Conservation (phyloP, 1,139 yeast species). For the Candida glucosophila region DNA sequence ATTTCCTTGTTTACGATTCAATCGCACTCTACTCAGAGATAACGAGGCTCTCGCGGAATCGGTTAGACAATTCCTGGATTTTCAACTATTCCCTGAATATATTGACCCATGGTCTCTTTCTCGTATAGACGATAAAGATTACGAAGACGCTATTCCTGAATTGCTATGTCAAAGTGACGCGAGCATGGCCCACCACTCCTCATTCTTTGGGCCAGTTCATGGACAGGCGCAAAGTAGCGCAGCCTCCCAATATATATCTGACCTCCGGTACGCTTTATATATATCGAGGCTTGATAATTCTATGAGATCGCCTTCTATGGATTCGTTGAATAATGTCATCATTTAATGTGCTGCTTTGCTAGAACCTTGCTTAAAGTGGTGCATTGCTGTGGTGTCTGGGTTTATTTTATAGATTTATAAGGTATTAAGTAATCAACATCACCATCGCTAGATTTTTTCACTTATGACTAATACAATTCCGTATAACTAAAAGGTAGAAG, state of each 20-base stretch:
- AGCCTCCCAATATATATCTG: no score
- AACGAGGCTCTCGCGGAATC: constrained; percentile 17
- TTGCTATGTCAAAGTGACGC: no score
- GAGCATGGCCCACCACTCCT: no score
- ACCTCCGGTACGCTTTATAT: constrained; percentile 6
- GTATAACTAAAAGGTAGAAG: constrained; percentile 1
- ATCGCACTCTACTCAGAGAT: constrained; percentile 20
- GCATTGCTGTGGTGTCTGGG: no score
- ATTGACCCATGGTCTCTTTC: constrained; percentile 30
- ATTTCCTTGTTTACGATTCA: constrained; percentile 30
- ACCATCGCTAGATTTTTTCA: constrained; percentile 2
- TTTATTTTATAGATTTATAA: no score
- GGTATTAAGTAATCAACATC: no score
- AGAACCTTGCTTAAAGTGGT: no score
- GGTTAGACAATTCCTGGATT: constrained; percentile 18
- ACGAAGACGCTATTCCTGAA: constrained; percentile 24
- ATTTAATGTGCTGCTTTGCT: no score
- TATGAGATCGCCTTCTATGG: no score
- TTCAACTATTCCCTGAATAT: constrained; percentile 23
- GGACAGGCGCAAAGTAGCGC: no score
- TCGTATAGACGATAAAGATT: constrained; percentile 30
- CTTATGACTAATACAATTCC: constrained; percentile 1
- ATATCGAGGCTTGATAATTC: constrained; percentile 6
- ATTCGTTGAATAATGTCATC: no score
- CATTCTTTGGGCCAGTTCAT: no score